phyloP scores from a whole-genome alignment of 2,329 filamentous ascomycete species.

The Penicillium sp. region DNA sequence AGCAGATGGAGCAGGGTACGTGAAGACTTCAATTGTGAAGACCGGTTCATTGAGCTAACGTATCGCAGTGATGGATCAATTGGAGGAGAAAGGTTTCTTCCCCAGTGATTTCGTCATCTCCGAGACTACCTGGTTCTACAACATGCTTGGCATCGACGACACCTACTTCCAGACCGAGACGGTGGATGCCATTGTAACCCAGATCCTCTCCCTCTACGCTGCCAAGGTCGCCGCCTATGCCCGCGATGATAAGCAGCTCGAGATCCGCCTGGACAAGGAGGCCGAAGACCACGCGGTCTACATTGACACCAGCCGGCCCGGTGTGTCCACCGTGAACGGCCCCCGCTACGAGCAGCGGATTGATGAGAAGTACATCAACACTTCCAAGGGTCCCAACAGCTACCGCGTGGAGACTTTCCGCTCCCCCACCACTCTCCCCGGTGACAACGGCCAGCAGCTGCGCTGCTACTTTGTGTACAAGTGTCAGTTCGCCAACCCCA shows the following conservation, averaged over 20 bases:
- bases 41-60: background rate
- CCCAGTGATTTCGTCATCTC: slow-evolving; percentile 77
- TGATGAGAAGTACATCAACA: slow-evolving; percentile 92
- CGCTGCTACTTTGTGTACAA: slow-evolving; percentile 99
- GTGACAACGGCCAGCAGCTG: slow-evolving; percentile 74
- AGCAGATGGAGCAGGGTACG: slow-evolving; percentile 81
- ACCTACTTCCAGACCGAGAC: slow-evolving; percentile 95
- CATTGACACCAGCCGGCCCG: slow-evolving; percentile 94
- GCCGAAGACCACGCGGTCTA: slow-evolving; percentile 93
- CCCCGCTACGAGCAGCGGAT: slow-evolving; percentile 93
- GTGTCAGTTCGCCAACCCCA: slow-evolving; percentile 79
- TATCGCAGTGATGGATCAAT: slow-evolving; percentile 69
- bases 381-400: slow-evolving; percentile 65
- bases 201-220: slow-evolving; percentile 94
- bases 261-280: slow-evolving; percentile 95
- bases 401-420: slow-evolving; percentile 98
- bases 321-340: slow-evolving; percentile 70
- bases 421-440: slow-evolving; percentile 75
- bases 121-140: slow-evolving; percentile 96
- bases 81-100: slow-evolving; percentile 80
- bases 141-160: slow-evolving; percentile 95
- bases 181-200: slow-evolving; percentile 81
- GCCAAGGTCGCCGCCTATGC: slow-evolving; percentile 94
- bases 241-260: slow-evolving; percentile 86
- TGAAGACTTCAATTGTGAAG: slow-evolving; percentile 7